Evolutionary conservation across 306 rosid species (phyloP), one percentile per base, ranked within the genome.

Genomic region (Acacia confusa): DNA sequence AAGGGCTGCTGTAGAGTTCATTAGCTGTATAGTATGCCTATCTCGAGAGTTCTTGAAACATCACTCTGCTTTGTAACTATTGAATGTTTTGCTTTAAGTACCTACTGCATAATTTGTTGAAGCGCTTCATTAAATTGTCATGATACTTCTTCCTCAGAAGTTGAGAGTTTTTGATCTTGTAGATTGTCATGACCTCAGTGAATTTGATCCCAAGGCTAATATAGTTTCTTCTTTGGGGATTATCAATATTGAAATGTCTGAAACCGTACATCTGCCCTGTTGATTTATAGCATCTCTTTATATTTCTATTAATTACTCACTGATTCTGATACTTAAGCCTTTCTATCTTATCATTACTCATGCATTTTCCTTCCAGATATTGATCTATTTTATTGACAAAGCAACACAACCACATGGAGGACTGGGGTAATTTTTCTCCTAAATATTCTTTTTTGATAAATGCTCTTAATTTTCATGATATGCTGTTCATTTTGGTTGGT

Each of bases 351-450:
- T 32, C 34, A 65, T 41, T 9, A 10, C 67, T 41, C 8, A 25
- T 79, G 83, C 85, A 82, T 81, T 60, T n/a, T 8, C 48, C 55
- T 44, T 50, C 45, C 74, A 44, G 82, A 20, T 34, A 82, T 45
- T 48, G 24, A 36, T 63, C 79, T 45, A 17, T 48, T 30, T 71
- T 79, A 15, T 65, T 40, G 53, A 79, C 55, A 7, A 40, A 80
- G 76, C 60, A 43, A 70, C 72, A 50, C 70, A 4, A 61, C 40
- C 7, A 83, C 68, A 91, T 92, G 97, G 97, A 90, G 73, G 93
- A 89, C 74, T 92, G 93, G 97, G 97, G 97, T 92, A 89, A 79
- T 70, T 44, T 24, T 81, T 72, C 77, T 55, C 38, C 48, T 70
- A 41, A 36, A 34, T 8, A 53, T 73, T 32, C 34, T 58, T 43